A percentile compares a stretch with the other conserved stretches of the same genome.
These are phyloP conservation scores for Pythium apleroticum DNA, from an alignment of 352 stramenopile genomes.

Conservation along the genomic window DNA sequence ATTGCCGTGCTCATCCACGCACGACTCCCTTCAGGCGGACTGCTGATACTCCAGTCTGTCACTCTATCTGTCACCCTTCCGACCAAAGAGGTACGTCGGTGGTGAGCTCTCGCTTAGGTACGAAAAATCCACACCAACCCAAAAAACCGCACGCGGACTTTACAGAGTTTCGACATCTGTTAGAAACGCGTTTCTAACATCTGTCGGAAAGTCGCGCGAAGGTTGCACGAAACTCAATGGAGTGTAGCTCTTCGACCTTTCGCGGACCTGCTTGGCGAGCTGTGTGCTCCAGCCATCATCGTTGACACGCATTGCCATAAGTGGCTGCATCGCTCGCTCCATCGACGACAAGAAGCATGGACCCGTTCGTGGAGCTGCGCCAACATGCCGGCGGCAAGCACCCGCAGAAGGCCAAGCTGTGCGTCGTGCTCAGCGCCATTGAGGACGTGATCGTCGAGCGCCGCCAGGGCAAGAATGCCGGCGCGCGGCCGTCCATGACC, in stretches of 20 bases:
- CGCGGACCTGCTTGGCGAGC: not conserved
- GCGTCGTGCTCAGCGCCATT: constrained; percentile 82
- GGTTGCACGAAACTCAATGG: constrained; percentile 33
- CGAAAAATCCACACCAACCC: not conserved
- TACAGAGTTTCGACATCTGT: not conserved
- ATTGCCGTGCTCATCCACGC: not conserved
- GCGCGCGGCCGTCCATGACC: constrained; percentile 46
- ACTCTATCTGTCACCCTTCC: not conserved
- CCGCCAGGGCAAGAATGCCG: constrained; percentile 20
- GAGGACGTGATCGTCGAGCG: constrained; percentile 84
- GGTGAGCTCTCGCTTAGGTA: not conserved
- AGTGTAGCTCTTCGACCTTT: constrained; percentile 42
- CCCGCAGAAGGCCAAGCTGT: constrained; percentile 83
- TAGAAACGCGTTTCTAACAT: not conserved
- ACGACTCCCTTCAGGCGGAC: not conserved
- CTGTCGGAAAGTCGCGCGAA: constrained; percentile 37
- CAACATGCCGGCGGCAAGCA: constrained; percentile 75
- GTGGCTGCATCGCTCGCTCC: constrained; percentile 14
- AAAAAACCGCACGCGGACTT: not conserved
- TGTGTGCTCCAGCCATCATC: constrained; percentile 31
- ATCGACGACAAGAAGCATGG: constrained; percentile 35
- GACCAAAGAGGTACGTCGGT: not conserved
- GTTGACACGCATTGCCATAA: constrained; percentile 4
- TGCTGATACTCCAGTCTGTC: not conserved
- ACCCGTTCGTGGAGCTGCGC: constrained; percentile 79